Evolutionary conservation across 257 asterid species (phyloP).

Genomic region (Prunella vulgaris): DNA sequence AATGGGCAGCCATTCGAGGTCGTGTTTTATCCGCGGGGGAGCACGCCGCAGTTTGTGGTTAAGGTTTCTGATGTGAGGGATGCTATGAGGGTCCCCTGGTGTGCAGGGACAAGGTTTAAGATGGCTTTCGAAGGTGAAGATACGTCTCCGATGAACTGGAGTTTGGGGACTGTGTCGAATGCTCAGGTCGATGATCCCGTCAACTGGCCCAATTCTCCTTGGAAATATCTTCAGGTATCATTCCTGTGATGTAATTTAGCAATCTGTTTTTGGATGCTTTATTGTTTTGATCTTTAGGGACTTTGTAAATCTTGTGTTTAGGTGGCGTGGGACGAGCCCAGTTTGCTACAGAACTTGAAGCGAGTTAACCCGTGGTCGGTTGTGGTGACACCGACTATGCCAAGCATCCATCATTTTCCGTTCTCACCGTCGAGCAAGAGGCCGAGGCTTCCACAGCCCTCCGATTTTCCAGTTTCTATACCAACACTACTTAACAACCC

Average conservation of each 20-base stretch:
- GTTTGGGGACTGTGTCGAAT: conserved; percentile 60
- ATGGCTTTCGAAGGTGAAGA: conserved; percentile 81
- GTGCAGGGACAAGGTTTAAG: conserved; percentile 68
- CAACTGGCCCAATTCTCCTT: conserved; percentile 76
- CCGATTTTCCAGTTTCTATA: conserved; percentile 37
- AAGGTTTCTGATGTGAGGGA: conserved; percentile 49
- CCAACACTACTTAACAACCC: conserved; percentile 42
- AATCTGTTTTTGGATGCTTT: too few species aligned
- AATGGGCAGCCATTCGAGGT: conserved; percentile 57
- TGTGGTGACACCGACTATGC: conserved; percentile 53
- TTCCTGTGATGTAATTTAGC: too few species aligned
- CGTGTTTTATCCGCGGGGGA: conserved; percentile 54
- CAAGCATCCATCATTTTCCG: conserved; percentile 47
- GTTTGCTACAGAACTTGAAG: conserved; percentile 70
- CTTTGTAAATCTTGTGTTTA: not conserved
- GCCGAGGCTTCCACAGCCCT: conserved; percentile 47
- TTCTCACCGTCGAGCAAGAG: conserved; percentile 59
- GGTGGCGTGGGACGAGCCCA: conserved; percentile 88
- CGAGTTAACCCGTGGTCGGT: conserved; percentile 80
- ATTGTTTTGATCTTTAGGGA: too few species aligned
- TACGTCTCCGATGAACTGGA: conserved; percentile 66
- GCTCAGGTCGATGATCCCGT: conserved; percentile 53
- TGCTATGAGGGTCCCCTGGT: conserved; percentile 64
- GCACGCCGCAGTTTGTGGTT: conserved; percentile 78
- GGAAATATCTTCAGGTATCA: conserved; percentile 71